Evolutionary conservation across 805 yeast genomes (phyloP), one percentile per base, ranked within the genome.

Genomic region (Cyberlindnera meyerae): DNA sequence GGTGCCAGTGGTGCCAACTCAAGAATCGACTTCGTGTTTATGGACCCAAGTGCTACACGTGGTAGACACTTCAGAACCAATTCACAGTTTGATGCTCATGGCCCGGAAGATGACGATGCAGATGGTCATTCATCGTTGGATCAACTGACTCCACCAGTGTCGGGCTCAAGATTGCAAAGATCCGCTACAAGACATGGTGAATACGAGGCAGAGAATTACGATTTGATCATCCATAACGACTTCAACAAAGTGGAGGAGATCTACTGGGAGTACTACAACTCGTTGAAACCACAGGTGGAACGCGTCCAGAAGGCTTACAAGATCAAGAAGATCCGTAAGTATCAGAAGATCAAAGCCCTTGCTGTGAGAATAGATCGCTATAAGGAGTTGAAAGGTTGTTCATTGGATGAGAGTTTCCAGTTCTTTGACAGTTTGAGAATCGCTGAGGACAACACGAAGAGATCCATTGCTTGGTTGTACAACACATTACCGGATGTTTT

Each of bases 401-500:
- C 57, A 0, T 37, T 58, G 12, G 47, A 43, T 7, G 58, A 60
- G 21, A 51, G 61, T 16, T 54, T 61, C 30, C 45, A 44, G 4
- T 51, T 54, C 36, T 61, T 61, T 42, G 65, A 62, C 30, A 50
- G 36, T 16, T 43, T 57, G 31, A 52, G 63, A 42, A 38, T 46
- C 6, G 53, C 49, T 6, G 59, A 55, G n/a, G 57, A 56, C 27
- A 48, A 49, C 33, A 43, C 52, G 8, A 53, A 54, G 28, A 57
- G 55, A 51, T 49, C 62, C 1, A 58, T 62, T n/a, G 59, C 65
- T 12, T 61, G 65, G 61, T 39, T 62, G 29, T 62, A 62, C 37
- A 62, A 61, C 39, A 58, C 62, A 8, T 30, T 61, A 6, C 59
- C 58, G 11, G 58, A 56, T 29, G 47, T 57, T 9, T 32, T 57